Evolutionary conservation across 805 yeast species (phyloP).

Genomic region (Saturnispora zaruensis): DNA sequence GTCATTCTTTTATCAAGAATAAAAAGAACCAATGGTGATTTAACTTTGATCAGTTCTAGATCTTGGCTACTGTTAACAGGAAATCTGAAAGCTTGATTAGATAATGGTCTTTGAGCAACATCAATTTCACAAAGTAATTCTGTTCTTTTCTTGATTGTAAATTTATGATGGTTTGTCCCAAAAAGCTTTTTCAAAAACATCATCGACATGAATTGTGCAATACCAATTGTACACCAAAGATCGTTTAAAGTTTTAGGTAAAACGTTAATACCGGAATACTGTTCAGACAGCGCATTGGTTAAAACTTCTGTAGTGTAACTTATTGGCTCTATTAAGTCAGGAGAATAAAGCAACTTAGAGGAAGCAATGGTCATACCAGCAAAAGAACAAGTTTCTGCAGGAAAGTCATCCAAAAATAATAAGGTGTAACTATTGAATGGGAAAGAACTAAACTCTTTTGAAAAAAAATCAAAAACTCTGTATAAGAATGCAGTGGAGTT

Average conservation of each 20-base stretch:
- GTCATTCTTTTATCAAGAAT: constrained; percentile 90
- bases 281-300: constrained; percentile 67
- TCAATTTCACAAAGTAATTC: constrained; percentile 68
- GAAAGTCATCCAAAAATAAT: constrained; percentile 57
- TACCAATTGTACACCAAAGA: constrained; percentile 83
- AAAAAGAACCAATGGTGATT: constrained; percentile 78
- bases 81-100: constrained; percentile 52
- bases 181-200: constrained; percentile 60
- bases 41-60: constrained; percentile 60
- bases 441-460: constrained; percentile 85
- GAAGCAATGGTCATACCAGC: constrained; percentile 63
- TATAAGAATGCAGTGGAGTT: constrained; percentile 73
- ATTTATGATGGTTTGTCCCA: constrained; percentile 80
- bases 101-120: constrained; percentile 74
- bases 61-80: constrained; percentile 55
- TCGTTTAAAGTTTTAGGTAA: constrained; percentile 74
- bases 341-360: constrained; percentile 59
- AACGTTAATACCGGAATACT: constrained; percentile 91
- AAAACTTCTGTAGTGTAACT: constrained; percentile 59
- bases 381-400: constrained; percentile 47
- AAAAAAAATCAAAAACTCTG: constrained; percentile 73
- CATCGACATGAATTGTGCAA: constrained; percentile 73
- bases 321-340: constrained; percentile 71
- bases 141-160: constrained; percentile 52
- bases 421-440: constrained; percentile 80